phyloP scores from a whole-genome alignment of 495 filamentous ascomycete species.

The Tuber indicum region DNA sequence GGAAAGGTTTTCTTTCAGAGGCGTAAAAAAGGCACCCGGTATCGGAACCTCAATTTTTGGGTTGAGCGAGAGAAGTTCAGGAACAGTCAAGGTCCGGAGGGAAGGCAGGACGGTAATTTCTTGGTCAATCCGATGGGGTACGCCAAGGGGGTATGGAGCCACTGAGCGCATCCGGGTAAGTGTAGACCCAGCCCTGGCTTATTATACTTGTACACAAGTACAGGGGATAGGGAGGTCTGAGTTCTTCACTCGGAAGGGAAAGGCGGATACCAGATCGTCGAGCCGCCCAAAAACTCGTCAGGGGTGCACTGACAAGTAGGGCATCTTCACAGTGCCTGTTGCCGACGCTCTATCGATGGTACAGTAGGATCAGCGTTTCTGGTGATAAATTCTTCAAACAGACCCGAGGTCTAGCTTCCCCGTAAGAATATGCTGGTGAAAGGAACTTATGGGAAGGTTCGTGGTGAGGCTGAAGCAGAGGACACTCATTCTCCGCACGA shows the following conservation, averaged over 20 bases:
- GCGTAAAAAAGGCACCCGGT: neutral
- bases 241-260: neutral
- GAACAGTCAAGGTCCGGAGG: slow-evolving; percentile 11
- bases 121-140: slow-evolving; percentile 15
- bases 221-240: neutral
- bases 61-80: slow-evolving; percentile 5
- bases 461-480: neutral
- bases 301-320: neutral
- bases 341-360: neutral
- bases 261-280: slow-evolving; percentile 20
- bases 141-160: slow-evolving; percentile 14
- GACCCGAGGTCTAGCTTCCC: neutral
- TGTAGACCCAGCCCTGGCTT: slow-evolving; percentile 6
- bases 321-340: neutral
- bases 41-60: neutral
- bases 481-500: neutral
- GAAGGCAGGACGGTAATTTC: slow-evolving; percentile 8
- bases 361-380: neutral
- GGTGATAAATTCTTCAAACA: neutral
- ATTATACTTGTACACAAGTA: neutral
- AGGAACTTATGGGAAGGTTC: neutral
- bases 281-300: slow-evolving; percentile 9
- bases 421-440: neutral
- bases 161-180: slow-evolving; percentile 14
- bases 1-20: neutral